Base-by-base conservation (phyloP, 2,329 filamentous ascomycete species). In the Dactylonectria macrodidyma region DNA sequence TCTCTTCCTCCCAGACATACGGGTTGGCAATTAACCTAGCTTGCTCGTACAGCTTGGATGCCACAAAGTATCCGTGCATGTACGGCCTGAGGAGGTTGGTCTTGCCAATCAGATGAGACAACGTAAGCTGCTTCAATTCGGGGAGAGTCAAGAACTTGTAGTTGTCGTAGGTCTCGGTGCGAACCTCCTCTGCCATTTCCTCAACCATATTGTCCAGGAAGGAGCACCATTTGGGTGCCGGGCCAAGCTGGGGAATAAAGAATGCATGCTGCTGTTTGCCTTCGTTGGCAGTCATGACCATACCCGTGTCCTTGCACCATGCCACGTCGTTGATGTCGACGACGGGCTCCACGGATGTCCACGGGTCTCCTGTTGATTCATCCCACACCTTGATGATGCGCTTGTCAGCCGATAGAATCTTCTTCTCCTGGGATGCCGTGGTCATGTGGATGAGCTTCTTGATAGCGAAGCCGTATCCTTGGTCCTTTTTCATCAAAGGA, bases 31-130 rank as follows among this genome's bases (percentile, higher is more conserved):
- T 97, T 67, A 99, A 85, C 62, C 93, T 88, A 19, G 96, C 96
- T 80, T 99, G 95, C 78, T 99, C 97, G 80, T 99, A 98, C 30
- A 99, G 84, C 77, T 95, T 94, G 75, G 97, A 95, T 41, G 93
- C 94, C 56, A 99, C 95, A 83, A 99, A 99, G 86, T 96, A 98
- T 75, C 96, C 97, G 80, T 99, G 96, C 97, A 99, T 99, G 79
- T 99, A 99, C 50, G 96, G 96, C 51, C 95, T 89, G 47, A 99
- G 85, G 22, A 98, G 84, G 77, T 93, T 96, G 33, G 95, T 97
- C 75, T 94, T 95, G 72, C 95, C 95, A 65, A 99, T 88, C 55
- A 99, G 86, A 79, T 98, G 95, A 60, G 93, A 92, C 77, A 99
- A 82, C 79, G 94, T 97, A 72, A 99, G 88, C 41, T 92, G 90